These are phyloP conservation scores for Ganoderma sinense DNA, from an alignment of 1,284 basidiomycete species.

Conservation along the genomic window DNA sequence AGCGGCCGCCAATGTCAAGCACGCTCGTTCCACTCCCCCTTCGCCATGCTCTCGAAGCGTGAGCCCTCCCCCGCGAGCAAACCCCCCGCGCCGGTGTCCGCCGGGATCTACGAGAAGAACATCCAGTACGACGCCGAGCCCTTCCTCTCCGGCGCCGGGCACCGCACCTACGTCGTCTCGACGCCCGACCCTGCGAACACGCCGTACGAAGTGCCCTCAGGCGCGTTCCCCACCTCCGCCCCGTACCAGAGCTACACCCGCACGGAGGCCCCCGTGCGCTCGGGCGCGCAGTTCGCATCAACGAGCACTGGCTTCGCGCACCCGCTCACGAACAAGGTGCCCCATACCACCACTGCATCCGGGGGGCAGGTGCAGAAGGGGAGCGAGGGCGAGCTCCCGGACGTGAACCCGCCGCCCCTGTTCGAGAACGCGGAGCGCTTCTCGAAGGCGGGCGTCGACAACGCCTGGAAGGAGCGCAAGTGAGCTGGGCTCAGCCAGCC, in stretches of 20 bases:
- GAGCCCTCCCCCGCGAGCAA: conserved; percentile 41
- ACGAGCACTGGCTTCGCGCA: conserved; percentile 53
- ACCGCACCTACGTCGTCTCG: conserved; percentile 71
- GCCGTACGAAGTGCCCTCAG: conserved; percentile 69
- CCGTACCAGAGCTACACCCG: conserved; percentile 55
- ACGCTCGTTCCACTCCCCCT: conserved; percentile 68
- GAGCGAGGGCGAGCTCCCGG: conserved; percentile 46
- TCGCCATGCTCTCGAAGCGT: conserved; percentile 51
- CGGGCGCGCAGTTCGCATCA: conserved; percentile 48
- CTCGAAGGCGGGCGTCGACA: conserved; percentile 52
- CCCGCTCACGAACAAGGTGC: conserved; percentile 50
- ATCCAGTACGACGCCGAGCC: conserved; percentile 58
- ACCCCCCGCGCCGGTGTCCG: conserved; percentile 36
- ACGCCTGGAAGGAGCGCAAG: conserved; percentile 55
- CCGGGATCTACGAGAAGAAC: conserved; percentile 61
- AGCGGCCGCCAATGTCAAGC: conserved; percentile 7
- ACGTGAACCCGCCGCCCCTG: conserved; percentile 55
- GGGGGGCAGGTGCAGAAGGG: conserved; percentile 27
- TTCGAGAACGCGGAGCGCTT: conserved; percentile 48
- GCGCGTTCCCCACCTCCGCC: conserved; percentile 67
- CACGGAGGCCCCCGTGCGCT: conserved; percentile 47
- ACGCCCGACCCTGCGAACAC: conserved; percentile 65
- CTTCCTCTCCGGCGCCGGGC: conserved; percentile 48
- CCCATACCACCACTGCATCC: conserved; percentile 30
- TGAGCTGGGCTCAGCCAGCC: conserved; percentile 16